phyloP scores from a whole-genome alignment of 495 filamentous ascomycete genomes.

The Penicillium samsonianum region DNA sequence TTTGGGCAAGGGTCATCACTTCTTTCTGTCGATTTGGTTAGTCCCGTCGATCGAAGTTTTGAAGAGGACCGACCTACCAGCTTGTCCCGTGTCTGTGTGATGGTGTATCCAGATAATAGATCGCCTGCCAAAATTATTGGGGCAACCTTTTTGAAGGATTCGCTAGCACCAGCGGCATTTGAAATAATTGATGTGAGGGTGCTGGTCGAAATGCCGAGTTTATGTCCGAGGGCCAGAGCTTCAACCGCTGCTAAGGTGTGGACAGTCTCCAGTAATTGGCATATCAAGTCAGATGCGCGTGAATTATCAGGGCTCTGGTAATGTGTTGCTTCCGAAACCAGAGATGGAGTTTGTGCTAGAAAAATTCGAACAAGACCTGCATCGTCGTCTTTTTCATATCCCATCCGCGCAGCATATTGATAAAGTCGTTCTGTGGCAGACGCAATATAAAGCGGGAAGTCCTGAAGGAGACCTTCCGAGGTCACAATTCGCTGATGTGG shows the following conservation, averaged over 20 bases:
- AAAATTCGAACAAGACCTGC: constrained; percentile 15
- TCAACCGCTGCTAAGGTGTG: constrained; percentile 13
- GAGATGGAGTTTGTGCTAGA: constrained; percentile 5
- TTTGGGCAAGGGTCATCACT: constrained; percentile 12
- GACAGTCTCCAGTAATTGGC: constrained; percentile 8
- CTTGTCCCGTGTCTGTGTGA: constrained; percentile 4
- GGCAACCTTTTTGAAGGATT: not conserved
- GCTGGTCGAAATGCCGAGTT: constrained; percentile 11
- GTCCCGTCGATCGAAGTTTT: not conserved
- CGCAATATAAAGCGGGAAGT: constrained; percentile 17
- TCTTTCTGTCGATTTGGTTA: constrained; percentile 10
- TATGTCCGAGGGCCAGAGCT: constrained; percentile 13
- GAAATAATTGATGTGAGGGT: constrained; percentile 12
- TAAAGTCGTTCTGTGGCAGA: constrained; percentile 15
- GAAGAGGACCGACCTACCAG: constrained; percentile 1
- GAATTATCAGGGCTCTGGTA: not conserved
- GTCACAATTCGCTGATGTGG: constrained; percentile 12
- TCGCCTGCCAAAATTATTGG: not conserved
- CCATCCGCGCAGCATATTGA: constrained; percentile 11
- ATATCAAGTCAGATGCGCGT: constrained; percentile 1
- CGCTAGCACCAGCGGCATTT: constrained; percentile 14
- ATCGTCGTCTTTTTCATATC: constrained; percentile 15
- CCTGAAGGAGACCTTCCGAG: constrained; percentile 13
- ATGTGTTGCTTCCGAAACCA: constrained; percentile 10
- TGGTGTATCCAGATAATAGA: not conserved